Evolutionary conservation across 352 stramenopile species (phyloP).

Genomic region (Blastocystis sp.): DNA sequence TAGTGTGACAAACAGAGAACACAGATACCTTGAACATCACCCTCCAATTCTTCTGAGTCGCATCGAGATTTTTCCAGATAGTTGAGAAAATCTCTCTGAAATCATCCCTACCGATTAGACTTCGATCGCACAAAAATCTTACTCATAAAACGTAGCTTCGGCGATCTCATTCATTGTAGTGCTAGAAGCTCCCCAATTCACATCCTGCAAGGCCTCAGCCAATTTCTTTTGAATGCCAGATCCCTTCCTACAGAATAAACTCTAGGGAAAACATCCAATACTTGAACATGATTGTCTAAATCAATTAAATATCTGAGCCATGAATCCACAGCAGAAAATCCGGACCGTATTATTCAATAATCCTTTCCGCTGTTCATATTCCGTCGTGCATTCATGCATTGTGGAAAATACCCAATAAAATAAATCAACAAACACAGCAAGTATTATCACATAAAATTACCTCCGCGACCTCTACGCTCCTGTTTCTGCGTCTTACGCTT

Average conservation of each 20-base stretch:
- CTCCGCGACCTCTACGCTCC: slow-evolving; percentile 7
- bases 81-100: slow-evolving; percentile 56
- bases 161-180: slow-evolving; percentile 58
- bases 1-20: neutral
- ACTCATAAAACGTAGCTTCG: slow-evolving; percentile 49
- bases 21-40: slow-evolving; percentile 55
- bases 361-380: neutral
- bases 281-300: slow-evolving; percentile 9
- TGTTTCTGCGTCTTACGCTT: slow-evolving; percentile 19
- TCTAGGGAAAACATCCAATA: neutral
- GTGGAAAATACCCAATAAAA: neutral
- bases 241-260: slow-evolving; percentile 31
- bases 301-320: slow-evolving; percentile 3
- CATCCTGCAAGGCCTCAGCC: slow-evolving; percentile 43
- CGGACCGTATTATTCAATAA: neutral
- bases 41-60: slow-evolving; percentile 57
- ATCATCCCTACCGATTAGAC: slow-evolving; percentile 7
- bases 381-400: neutral
- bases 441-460: neutral
- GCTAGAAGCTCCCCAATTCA: slow-evolving; percentile 55
- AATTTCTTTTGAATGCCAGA: slow-evolving; percentile 59
- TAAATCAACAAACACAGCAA: neutral
- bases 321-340: neutral
- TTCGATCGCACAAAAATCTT: neutral
- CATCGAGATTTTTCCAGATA: slow-evolving; percentile 60